Evolutionary conservation across 352 stramenopile species (phyloP), one percentile per base, ranked within the genome.

Genomic region (Phytophthora palmivora): DNA sequence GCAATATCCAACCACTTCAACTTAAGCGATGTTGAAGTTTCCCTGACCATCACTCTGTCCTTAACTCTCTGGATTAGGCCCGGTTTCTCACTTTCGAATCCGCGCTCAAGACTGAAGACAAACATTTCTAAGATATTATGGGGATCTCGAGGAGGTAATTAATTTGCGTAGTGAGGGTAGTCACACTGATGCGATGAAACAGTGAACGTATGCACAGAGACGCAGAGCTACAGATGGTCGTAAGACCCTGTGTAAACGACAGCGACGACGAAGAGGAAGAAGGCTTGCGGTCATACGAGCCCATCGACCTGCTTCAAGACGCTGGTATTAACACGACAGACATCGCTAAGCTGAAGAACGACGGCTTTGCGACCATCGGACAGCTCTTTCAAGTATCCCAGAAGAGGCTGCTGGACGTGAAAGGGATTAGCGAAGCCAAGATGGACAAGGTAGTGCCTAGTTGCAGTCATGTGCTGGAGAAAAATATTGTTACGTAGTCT

Each of bases 391-490:
- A 92, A 69, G 85, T 92, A 7, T 87, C 84, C 4, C 80, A 89
- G 42, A 72, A 70, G 39, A 72, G 69, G 47, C 24, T 97, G 28
- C 56, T 96, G 12, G 67, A 69, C 10, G 85, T 97, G 30, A 97
- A 96, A 47, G 91, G 91, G 12, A 91, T 97, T 46, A 96, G 78
- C 49, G 91, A 97, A 74, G 87, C 86, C 3, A 97, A 96, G 63
- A 64, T 91, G 10, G 86, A 91, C 47, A 97, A 97, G 74, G 72
- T 92, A 63, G 18, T 39, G 14, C 11, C 1, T 16, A 50, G 22
- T 22, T 51, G 28, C 38, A 34, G 39, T 30, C 22, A 15, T 34
- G 14, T 24, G n/a, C 6, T 37, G 12, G n/a, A 26, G 34, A 3
- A 39, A 11, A 10, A 45, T 36, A 9, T 2, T 21, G 16, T 65